Evolutionary conservation across 2,329 filamentous ascomycete genomes (phyloP).

Genomic region (Pseudogymnoascus verrucosus): DNA sequence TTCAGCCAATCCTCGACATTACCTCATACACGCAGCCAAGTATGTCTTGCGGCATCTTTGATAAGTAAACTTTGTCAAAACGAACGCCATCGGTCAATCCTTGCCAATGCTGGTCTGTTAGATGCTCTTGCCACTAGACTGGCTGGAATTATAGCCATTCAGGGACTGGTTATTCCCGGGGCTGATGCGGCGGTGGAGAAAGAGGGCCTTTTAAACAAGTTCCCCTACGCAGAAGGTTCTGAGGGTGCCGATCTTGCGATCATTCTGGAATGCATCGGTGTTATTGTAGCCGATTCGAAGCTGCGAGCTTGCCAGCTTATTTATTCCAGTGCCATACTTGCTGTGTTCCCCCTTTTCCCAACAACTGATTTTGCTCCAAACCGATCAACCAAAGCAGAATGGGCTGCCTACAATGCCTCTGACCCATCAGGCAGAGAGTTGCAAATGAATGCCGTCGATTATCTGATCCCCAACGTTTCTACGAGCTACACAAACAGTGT

Average conservation of each 20-base stretch:
- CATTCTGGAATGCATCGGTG: conserved; percentile 68
- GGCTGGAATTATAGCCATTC: conserved; percentile 59
- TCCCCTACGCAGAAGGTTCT: conserved; percentile 52
- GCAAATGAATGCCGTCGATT: conserved; percentile 52
- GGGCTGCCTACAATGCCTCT: conserved; percentile 46
- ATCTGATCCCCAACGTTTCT: conserved; percentile 45
- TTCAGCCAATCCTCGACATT: conserved; percentile 49
- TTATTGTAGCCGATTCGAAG: conserved; percentile 71
- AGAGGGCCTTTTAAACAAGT: conserved; percentile 46
- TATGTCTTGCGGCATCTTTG: conserved; percentile 49
- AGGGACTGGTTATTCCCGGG: conserved; percentile 61
- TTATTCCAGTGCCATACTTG: conserved; percentile 59
- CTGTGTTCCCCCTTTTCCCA: conserved; percentile 52
- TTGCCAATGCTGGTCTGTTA: conserved; percentile 66
- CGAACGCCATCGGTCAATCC: conserved; percentile 59
- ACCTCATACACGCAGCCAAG: conserved; percentile 50
- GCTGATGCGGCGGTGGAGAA: conserved; percentile 44
- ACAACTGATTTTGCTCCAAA: conserved; percentile 42
- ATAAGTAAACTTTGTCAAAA: conserved; percentile 56
- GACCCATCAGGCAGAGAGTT: conserved; percentile 31
- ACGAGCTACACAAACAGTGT: conserved; percentile 34
- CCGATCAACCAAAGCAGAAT: conserved; percentile 41
- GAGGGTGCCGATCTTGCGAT: conserved; percentile 53
- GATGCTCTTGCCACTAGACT: conserved; percentile 70
- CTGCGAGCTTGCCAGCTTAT: conserved; percentile 66